Evolutionary conservation across 2,329 filamentous ascomycete genomes (phyloP).

Genomic region (Ophiocordyceps camponoti-leonardi): DNA sequence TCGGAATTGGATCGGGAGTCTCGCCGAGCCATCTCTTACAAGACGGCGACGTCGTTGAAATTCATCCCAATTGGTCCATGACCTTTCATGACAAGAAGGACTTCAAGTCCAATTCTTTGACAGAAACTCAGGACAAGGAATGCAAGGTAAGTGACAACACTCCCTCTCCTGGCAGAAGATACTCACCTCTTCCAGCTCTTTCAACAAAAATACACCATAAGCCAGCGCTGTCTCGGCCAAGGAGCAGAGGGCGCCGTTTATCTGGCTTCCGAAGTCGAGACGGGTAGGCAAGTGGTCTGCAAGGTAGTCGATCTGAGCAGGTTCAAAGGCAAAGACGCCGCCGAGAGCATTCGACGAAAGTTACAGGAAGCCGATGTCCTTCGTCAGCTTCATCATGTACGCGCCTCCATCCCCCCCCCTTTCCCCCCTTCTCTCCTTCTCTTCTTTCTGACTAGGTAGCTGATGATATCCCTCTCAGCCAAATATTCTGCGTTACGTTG

Average conservation of each 20-base stretch:
- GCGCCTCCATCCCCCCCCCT: conserved; percentile 5
- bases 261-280: conserved; percentile 26
- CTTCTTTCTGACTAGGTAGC: no score
- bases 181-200: conserved; percentile 10
- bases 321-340: conserved; percentile 9
- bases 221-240: conserved; percentile 17
- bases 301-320: conserved; percentile 40
- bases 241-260: conserved; percentile 20
- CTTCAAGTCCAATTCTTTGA: conserved; percentile 10
- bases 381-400: conserved; percentile 34
- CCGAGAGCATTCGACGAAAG: conserved; percentile 17
- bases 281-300: conserved; percentile 47
- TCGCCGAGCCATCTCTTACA: conserved; percentile 28
- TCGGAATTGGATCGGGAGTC: conserved; percentile 20
- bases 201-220: conserved; percentile 14
- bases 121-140: conserved; percentile 14
- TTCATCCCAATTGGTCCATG: conserved; percentile 21
- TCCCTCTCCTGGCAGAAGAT: no score
- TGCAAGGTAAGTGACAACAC: conserved; percentile 16
- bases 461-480: conserved; percentile 21
- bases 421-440: background rate
- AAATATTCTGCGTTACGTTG: conserved; percentile 33
- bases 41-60: conserved; percentile 30
- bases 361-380: conserved; percentile 35
- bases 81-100: conserved; percentile 12